Percentiles rank a stretch among this genome's conserved stretches.
These are phyloP conservation scores for Actinidia chinensis DNA, from an alignment of 179 eudicot genomes.

Conservation along the genomic window DNA sequence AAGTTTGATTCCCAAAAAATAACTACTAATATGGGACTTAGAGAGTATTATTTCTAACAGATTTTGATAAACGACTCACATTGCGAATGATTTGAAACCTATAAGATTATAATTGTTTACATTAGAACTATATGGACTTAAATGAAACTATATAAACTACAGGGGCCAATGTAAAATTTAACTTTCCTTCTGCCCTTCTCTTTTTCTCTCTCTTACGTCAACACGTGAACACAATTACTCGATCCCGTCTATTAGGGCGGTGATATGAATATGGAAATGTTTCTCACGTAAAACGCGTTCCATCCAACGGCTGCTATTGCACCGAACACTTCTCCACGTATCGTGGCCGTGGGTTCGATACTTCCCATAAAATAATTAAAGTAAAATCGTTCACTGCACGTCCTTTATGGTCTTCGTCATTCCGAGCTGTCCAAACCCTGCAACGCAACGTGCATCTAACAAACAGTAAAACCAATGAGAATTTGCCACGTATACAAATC, in stretches of 20 bases:
- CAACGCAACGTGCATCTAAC: no score
- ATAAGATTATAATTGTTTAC: no score
- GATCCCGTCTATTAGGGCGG: slow-evolving; percentile 24
- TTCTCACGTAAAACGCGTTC: background rate
- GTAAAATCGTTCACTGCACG: background rate
- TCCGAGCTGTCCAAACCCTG: background rate
- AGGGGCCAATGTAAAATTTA: no score
- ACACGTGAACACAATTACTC: slow-evolving; percentile 11
- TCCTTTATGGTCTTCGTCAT: background rate
- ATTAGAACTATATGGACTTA: no score
- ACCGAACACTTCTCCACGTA: slow-evolving; percentile 1
- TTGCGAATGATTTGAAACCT: no score
- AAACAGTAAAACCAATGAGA: no score
- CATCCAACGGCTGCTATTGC: slow-evolving; percentile 15
- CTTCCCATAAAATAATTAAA: background rate
- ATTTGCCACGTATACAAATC: no score
- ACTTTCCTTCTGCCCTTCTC: background rate
- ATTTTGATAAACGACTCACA: no score
- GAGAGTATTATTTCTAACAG: no score
- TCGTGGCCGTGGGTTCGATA: background rate
- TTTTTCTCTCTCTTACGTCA: slow-evolving; percentile 1
- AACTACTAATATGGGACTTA: no score
- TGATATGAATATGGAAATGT: background rate
- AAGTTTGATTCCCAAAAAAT: no score
- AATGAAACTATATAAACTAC: no score